Conservation (phyloP, 257 asterid genomes). For the Linaria vulgaris region DNA sequence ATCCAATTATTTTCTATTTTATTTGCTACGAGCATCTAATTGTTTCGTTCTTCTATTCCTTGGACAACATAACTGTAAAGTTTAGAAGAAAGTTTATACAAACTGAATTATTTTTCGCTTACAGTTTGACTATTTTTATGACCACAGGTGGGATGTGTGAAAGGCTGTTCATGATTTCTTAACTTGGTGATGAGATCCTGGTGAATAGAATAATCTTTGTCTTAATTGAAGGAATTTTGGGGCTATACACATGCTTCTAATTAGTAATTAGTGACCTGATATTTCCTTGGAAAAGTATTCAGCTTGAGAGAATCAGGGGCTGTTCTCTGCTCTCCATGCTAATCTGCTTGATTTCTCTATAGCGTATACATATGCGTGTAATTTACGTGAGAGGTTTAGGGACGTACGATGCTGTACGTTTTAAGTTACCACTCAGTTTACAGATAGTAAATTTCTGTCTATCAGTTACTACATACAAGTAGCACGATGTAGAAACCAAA, state of each 20-base stretch:
- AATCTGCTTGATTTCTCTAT: not conserved
- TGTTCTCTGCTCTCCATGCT: too few species aligned
- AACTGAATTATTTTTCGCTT: not conserved
- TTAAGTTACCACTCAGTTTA: too few species aligned
- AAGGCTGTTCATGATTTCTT: conserved; percentile 74
- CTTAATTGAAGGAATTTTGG: conserved; percentile 1
- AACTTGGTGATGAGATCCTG: conserved; percentile 87
- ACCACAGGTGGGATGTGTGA: conserved; percentile 57
- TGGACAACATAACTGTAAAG: not conserved
- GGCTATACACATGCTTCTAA: not conserved
- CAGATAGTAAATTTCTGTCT: too few species aligned
- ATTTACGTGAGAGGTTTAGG: too few species aligned
- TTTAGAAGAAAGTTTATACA: not conserved
- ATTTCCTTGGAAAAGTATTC: not conserved
- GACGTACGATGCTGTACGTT: too few species aligned
- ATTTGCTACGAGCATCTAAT: not conserved
- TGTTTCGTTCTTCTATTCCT: not conserved
- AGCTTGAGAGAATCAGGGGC: not conserved
- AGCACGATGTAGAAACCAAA: too few species aligned
- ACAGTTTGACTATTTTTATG: not conserved
- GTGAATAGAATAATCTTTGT: conserved; percentile 36
- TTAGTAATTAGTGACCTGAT: conserved; percentile 13
- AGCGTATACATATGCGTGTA: too few species aligned
- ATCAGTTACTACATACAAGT: too few species aligned
- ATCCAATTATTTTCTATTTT: not conserved